Percentiles rank a stretch among this genome's conserved stretches.
phyloP scores from a whole-genome alignment of 345 rosid species.

The Hibiscus syriacus region DNA sequence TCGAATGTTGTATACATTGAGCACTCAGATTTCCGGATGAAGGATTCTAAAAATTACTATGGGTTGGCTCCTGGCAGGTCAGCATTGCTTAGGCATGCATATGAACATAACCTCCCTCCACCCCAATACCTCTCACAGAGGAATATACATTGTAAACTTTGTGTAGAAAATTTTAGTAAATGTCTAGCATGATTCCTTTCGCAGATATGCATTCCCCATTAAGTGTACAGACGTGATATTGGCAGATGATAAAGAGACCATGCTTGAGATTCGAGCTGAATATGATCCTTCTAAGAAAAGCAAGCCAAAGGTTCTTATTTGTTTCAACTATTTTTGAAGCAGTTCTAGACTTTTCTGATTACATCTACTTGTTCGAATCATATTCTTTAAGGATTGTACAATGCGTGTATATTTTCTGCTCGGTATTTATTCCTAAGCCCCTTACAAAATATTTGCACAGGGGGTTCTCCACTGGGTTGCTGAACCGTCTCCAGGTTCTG shows the following conservation, averaged over 20 bases:
- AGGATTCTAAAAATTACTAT: too few species aligned
- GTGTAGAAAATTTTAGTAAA: background rate
- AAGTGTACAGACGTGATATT: too few species aligned
- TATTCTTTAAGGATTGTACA: background rate
- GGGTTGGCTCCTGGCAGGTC: too few species aligned
- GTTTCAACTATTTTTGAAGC: constrained; percentile 10
- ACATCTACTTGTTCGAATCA: background rate
- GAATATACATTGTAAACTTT: background rate
- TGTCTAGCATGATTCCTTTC: background rate
- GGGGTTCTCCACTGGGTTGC: too few species aligned
- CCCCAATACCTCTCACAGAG: background rate
- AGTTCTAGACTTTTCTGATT: background rate
- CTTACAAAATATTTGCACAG: constrained; percentile 22
- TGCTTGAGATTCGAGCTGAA: too few species aligned
- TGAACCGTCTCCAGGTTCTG: too few species aligned
- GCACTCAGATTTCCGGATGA: too few species aligned
- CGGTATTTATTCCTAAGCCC: background rate
- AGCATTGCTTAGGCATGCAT: constrained; percentile 61
- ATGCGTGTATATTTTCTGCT: background rate
- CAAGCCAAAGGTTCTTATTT: too few species aligned
- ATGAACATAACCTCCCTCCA: background rate
- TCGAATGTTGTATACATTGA: too few species aligned
- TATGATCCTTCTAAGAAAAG: too few species aligned
- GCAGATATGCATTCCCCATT: constrained; percentile 65
- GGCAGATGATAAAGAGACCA: too few species aligned